Conservation (phyloP, 495 filamentous ascomycete genomes). For the Penicillium maclennaniae region DNA sequence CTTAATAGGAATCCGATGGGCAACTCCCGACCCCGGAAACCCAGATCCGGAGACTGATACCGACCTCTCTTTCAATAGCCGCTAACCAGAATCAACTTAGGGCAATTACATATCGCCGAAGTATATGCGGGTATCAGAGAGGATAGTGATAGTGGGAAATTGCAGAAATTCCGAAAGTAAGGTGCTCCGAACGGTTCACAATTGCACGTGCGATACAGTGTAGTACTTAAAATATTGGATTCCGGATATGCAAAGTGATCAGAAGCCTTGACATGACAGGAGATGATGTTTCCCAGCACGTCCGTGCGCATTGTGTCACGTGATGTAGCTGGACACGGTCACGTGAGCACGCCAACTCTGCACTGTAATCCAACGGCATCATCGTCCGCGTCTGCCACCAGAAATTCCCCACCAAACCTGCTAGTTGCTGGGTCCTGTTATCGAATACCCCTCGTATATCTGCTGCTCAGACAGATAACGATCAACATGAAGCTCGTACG, state of each 20-base stretch:
- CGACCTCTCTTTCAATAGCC: no score
- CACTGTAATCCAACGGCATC: slow-evolving; percentile 19
- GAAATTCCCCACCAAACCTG: slow-evolving; percentile 11
- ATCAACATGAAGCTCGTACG: slow-evolving; percentile 94
- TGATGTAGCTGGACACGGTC: background rate
- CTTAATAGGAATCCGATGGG: no score
- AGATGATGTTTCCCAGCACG: background rate
- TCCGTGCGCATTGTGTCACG: slow-evolving; percentile 1
- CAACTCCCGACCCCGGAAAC: no score
- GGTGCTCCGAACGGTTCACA: no score
- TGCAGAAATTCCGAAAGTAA: no score
- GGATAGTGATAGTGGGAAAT: no score
- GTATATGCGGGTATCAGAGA: no score
- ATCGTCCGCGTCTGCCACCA: slow-evolving; percentile 9
- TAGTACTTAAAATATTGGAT: no score
- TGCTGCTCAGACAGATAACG: background rate
- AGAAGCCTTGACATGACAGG: no score
- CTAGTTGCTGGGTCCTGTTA: slow-evolving; percentile 2
- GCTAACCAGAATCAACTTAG: background rate
- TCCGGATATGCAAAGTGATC: no score
- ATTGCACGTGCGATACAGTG: no score
- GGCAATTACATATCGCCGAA: background rate
- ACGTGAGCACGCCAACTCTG: slow-evolving; percentile 17
- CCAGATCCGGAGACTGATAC: no score
- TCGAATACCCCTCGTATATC: background rate